Evolutionary conservation across 2,329 filamentous ascomycete species (phyloP).

Genomic region (Polychaeton citri): DNA sequence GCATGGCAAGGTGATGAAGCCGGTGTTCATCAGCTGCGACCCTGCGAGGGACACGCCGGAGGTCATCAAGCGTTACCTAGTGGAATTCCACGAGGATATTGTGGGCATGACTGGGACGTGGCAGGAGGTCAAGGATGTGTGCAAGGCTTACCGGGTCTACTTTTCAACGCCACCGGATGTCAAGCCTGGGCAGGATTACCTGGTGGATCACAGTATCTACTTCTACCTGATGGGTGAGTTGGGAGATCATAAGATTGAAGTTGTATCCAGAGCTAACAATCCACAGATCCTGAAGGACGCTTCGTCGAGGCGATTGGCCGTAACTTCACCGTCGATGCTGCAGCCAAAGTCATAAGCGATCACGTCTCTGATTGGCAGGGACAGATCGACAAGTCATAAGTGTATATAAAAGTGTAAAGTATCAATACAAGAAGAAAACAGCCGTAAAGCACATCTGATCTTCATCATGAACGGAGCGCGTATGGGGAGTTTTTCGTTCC

Average conservation of each 20-base stretch:
- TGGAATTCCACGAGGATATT: slow-evolving; percentile 79
- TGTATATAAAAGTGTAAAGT: no score
- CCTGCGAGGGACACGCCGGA: slow-evolving; percentile 78
- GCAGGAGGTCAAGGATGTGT: slow-evolving; percentile 84
- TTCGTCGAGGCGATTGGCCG: slow-evolving; percentile 94
- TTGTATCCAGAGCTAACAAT: not conserved
- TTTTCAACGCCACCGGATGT: slow-evolving; percentile 86
- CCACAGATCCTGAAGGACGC: slow-evolving; percentile 76
- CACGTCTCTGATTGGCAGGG: slow-evolving; percentile 71
- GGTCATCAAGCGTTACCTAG: slow-evolving; percentile 71
- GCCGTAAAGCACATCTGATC: no score
- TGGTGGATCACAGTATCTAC: slow-evolving; percentile 98
- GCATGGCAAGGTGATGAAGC: slow-evolving; percentile 45
- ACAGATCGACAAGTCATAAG: slow-evolving; percentile 34
- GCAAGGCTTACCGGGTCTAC: slow-evolving; percentile 93
- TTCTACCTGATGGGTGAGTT: slow-evolving; percentile 84
- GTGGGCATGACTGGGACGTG: slow-evolving; percentile 87
- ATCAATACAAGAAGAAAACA: no score
- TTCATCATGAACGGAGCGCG: no score
- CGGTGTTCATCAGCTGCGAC: slow-evolving; percentile 92
- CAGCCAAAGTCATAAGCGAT: slow-evolving; percentile 67
- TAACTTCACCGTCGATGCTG: slow-evolving; percentile 82
- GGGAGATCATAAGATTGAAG: no score
- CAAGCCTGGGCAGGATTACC: slow-evolving; percentile 85
- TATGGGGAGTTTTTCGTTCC: no score